Evolutionary conservation across 306 rosid genomes (phyloP).

Genomic region (Lagenaria siceraria): DNA sequence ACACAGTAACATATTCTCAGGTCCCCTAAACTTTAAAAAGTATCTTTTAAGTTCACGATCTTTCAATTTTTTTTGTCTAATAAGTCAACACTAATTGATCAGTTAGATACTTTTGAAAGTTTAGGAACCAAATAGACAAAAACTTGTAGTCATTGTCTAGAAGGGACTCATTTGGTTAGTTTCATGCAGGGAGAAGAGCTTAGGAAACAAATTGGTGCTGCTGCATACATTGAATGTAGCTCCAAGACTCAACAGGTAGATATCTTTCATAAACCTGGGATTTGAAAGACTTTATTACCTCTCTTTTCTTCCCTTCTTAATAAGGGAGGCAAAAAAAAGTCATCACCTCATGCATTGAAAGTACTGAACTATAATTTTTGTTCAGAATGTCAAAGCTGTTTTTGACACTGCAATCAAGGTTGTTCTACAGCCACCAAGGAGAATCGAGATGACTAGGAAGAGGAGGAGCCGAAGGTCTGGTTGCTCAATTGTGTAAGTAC

Average conservation of each 20-base stretch:
- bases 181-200: slow-evolving; percentile 78
- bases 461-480: slow-evolving; percentile 60
- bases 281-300: not conserved
- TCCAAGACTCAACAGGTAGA: slow-evolving; percentile 95
- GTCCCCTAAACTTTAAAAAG: slow-evolving; percentile 16
- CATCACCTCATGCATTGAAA: not conserved
- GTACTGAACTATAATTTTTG: slow-evolving; percentile 12
- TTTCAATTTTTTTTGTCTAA: too few relatives aligned
- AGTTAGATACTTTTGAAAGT: too few relatives aligned
- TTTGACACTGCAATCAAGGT: slow-evolving; percentile 95
- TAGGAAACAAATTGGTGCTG: slow-evolving; percentile 95
- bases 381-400: slow-evolving; percentile 91
- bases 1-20: slow-evolving; percentile 66
- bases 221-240: slow-evolving; percentile 93
- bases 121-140: too few relatives aligned
- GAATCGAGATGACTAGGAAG: slow-evolving; percentile 64
- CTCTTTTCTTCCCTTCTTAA: not conserved
- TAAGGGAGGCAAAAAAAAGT: not conserved
- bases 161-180: not conserved
- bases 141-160: too few relatives aligned
- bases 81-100: too few relatives aligned
- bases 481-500: slow-evolving; percentile 75
- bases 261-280: not conserved
- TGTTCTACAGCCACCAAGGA: slow-evolving; percentile 96
- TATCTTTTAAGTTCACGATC: too few relatives aligned